These are phyloP conservation scores for Aspergillus costaricaensis DNA, from an alignment of 2,329 filamentous ascomycete genomes.

Conservation along the genomic window DNA sequence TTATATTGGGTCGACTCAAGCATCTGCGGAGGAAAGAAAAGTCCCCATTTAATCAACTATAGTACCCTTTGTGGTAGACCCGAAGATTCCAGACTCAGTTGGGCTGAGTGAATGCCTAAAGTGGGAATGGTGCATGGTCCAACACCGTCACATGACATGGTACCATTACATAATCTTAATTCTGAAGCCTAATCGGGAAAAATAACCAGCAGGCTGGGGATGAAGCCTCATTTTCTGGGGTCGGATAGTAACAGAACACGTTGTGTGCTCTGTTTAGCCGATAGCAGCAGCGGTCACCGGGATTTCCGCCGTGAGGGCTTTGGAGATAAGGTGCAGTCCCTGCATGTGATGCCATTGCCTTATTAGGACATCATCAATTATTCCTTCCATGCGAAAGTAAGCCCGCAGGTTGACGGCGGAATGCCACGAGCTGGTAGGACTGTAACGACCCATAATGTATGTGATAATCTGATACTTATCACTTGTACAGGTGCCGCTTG, in stretches of 20 bases:
- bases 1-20: neutral
- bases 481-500: conserved; percentile 31
- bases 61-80: neutral
- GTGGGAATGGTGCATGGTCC: neutral
- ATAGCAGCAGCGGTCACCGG: neutral
- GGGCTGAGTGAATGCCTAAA: neutral
- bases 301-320: no score
- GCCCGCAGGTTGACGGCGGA: conserved; percentile 5
- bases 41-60: neutral
- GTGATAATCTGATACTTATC: neutral
- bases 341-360: neutral
- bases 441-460: neutral
- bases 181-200: conserved; percentile 4
- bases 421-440: conserved; percentile 10
- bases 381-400: neutral
- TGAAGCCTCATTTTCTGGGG: neutral
- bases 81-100: neutral
- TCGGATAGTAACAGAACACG: neutral
- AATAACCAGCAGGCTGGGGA: neutral
- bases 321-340: neutral
- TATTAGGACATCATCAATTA: neutral
- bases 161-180: neutral
- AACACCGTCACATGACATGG: neutral
- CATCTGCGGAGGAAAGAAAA: neutral
- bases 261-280: neutral